Conservation (phyloP, 768 basidiomycete genomes). For the Lactifluus hygrophoroides region DNA sequence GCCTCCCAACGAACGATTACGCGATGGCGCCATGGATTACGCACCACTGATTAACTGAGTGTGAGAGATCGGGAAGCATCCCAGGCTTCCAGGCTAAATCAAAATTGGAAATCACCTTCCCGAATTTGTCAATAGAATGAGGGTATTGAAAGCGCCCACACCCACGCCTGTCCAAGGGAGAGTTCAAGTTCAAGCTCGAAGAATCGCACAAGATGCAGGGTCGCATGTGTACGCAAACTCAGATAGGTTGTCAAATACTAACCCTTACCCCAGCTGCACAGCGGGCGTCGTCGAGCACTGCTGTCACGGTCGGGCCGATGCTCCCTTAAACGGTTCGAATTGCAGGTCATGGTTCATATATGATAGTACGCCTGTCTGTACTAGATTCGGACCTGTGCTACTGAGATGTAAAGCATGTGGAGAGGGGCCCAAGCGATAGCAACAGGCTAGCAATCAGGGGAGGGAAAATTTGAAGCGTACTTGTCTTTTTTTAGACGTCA, state of each 20-base stretch:
- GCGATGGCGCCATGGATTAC: neutral
- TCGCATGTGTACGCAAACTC: neutral
- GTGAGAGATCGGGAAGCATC: neutral
- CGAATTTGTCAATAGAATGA: neutral
- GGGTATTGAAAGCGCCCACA: neutral
- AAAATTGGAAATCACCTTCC: neutral
- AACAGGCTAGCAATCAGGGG: conserved; percentile 1
- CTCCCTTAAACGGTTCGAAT: neutral
- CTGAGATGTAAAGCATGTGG: neutral
- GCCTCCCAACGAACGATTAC: neutral
- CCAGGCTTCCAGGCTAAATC: neutral
- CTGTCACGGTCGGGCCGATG: neutral
- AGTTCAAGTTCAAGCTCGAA: neutral
- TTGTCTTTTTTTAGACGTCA: conserved; percentile 1
- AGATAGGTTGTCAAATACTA: neutral
- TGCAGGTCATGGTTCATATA: neutral
- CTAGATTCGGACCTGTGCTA: neutral
- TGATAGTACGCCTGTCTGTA: neutral
- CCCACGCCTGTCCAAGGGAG: neutral
- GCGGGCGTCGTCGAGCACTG: neutral
- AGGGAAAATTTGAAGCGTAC: neutral
- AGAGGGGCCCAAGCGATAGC: neutral
- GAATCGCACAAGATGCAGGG: neutral
- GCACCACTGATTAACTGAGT: neutral
- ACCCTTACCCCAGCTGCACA: too few relatives aligned